A percentile compares a stretch with the other conserved stretches of the same genome.
Conservation (phyloP, 495 filamentous ascomycete species). For the Mytilinidion resinicola region DNA sequence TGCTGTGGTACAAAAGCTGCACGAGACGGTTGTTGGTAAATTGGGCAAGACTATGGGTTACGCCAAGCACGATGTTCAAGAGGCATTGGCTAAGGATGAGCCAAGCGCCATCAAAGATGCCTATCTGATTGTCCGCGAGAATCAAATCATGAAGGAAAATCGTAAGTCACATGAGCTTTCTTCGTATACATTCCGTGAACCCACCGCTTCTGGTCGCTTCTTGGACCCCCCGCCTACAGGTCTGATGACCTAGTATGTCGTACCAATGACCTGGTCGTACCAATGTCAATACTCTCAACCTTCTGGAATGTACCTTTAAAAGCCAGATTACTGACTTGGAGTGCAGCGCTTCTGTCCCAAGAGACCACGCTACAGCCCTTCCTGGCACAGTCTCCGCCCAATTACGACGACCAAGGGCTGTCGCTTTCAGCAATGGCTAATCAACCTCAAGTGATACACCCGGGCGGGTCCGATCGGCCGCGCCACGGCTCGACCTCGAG, state of each 20-base stretch:
- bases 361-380: constrained; percentile 44
- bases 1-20: constrained; percentile 78
- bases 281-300: constrained; percentile 4
- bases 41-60: constrained; percentile 98
- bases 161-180: constrained; percentile 51
- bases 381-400: constrained; percentile 48
- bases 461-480: constrained; percentile 20
- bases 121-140: constrained; percentile 94
- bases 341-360: constrained; percentile 41
- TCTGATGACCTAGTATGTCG: constrained; percentile 14
- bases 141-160: constrained; percentile 93
- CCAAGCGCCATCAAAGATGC: constrained; percentile 98
- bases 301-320: neutral
- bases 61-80: constrained; percentile 86
- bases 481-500: constrained; percentile 35
- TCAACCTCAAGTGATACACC: constrained; percentile 11
- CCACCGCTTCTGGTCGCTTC: constrained; percentile 14
- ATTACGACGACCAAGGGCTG: constrained; percentile 29
- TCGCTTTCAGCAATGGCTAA: constrained; percentile 2
- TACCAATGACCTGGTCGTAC: constrained; percentile 15
- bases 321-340: constrained; percentile 5
- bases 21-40: constrained; percentile 86
- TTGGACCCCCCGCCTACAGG: constrained; percentile 18
- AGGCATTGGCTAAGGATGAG: constrained; percentile 83
- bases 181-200: constrained; percentile 18